These are phyloP conservation scores for Haberlea rhodopensis DNA, from an alignment of 257 asterid genomes.

Conservation along the genomic window DNA sequence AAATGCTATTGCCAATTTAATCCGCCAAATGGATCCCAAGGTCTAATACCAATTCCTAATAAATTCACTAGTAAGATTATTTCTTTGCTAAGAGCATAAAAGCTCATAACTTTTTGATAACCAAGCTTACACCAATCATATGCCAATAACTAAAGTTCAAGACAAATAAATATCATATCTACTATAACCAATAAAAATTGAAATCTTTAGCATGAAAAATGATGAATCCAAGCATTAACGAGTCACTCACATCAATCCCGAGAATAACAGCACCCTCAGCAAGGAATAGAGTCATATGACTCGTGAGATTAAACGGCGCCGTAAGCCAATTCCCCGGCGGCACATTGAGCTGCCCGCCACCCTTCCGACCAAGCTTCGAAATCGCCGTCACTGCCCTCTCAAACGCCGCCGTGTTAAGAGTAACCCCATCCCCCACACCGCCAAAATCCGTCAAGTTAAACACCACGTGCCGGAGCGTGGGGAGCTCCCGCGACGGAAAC, in stretches of 20 bases:
- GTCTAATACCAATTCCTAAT: too few species aligned
- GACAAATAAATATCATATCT: background rate
- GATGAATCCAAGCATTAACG: background rate
- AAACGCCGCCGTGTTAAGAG: constrained; percentile 63
- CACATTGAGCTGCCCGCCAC: constrained; percentile 81
- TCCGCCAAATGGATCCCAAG: too few species aligned
- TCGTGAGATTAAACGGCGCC: constrained; percentile 85
- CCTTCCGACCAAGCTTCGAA: constrained; percentile 51
- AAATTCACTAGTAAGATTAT: too few species aligned
- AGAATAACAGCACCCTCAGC: constrained; percentile 71
- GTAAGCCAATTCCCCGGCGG: constrained; percentile 82
- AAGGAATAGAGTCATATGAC: constrained; percentile 76
- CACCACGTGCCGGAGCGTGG: constrained; percentile 25
- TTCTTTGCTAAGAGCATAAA: too few species aligned
- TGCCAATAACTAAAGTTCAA: background rate
- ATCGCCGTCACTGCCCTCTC: constrained; percentile 60
- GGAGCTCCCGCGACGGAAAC: constrained; percentile 23
- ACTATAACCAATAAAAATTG: background rate
- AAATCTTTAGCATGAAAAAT: background rate
- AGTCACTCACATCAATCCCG: constrained; percentile 60
- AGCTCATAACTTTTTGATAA: background rate
- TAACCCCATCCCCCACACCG: too few species aligned
- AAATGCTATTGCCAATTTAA: background rate
- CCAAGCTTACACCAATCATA: background rate
- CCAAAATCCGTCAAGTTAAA: constrained; percentile 38